These are phyloP conservation scores for Raffaelea albimanens DNA, from an alignment of 2,329 filamentous ascomycete genomes.

Conservation along the genomic window DNA sequence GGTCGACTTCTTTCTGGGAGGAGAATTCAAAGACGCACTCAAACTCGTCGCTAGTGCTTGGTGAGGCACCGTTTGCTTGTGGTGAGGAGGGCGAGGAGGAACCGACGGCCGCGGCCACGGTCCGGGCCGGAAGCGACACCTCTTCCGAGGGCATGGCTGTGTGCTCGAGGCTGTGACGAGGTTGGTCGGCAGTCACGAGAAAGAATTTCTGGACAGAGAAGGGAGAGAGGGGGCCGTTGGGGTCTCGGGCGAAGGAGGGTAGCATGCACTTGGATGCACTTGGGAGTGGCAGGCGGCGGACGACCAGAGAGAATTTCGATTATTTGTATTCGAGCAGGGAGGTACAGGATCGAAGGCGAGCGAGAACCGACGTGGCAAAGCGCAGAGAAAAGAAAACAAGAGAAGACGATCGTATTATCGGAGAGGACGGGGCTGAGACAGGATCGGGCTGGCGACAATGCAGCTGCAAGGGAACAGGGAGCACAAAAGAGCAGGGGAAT, in stretches of 20 bases:
- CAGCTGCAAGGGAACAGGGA: no score
- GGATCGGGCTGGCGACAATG: no score
- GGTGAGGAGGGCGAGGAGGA: background rate
- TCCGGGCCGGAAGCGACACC: background rate
- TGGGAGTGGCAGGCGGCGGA: no score
- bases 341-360: no score
- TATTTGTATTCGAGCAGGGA: no score
- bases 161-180: no score
- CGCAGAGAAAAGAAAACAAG: no score
- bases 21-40: background rate
- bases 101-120: background rate
- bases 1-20: background rate
- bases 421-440: no score
- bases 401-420: no score
- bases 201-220: constrained; percentile 3
- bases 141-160: background rate
- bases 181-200: background rate
- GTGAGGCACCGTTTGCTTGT: background rate
- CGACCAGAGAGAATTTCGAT: no score
- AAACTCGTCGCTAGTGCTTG: background rate
- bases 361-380: no score
- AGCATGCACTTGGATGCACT: constrained; percentile 7
- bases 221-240: constrained; percentile 3
- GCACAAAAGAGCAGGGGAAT: no score
- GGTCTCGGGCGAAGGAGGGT: background rate